These are phyloP conservation scores for Penicillium argentinense DNA, from an alignment of 495 filamentous ascomycete species.

Conservation along the genomic window DNA sequence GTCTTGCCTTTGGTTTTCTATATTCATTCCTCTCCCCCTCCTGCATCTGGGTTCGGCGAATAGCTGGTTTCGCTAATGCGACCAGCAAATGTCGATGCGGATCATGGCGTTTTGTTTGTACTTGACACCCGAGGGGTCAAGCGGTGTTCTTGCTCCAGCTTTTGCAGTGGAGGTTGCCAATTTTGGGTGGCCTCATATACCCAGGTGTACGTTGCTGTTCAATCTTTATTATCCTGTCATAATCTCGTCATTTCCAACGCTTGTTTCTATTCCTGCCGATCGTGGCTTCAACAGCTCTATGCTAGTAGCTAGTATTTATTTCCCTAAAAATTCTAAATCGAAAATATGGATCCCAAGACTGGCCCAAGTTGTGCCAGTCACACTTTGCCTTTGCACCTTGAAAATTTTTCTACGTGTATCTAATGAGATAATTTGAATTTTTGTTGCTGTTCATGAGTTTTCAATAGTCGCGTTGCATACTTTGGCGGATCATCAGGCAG, in stretches of 20 bases:
- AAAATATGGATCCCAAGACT: too few relatives aligned
- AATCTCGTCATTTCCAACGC: slow-evolving; percentile 2
- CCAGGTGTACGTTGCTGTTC: slow-evolving; percentile 22
- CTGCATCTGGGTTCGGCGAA: slow-evolving; percentile 19
- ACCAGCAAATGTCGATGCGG: slow-evolving; percentile 2
- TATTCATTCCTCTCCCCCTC: slow-evolving; percentile 1
- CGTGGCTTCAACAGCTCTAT: background rate
- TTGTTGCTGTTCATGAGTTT: too few relatives aligned
- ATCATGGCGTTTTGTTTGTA: slow-evolving; percentile 26
- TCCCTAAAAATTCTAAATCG: too few relatives aligned
- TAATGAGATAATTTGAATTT: too few relatives aligned
- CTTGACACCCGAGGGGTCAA: slow-evolving; percentile 21
- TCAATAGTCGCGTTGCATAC: too few relatives aligned
- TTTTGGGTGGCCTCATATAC: slow-evolving; percentile 25
- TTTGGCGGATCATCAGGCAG: background rate
- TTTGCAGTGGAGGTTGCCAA: slow-evolving; percentile 17
- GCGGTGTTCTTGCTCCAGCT: slow-evolving; percentile 27
- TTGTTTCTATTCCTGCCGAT: background rate
- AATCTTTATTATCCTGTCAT: slow-evolving; percentile 7
- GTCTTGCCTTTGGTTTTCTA: too few relatives aligned
- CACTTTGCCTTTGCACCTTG: too few relatives aligned
- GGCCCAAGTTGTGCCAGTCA: too few relatives aligned
- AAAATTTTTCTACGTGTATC: too few relatives aligned
- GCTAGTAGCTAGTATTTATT: background rate
- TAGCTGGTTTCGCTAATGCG: background rate